A percentile compares a stretch with the other conserved stretches of the same genome.
phyloP scores from a whole-genome alignment of 331 rosid genomes.

The Pyracantha coccinea region DNA sequence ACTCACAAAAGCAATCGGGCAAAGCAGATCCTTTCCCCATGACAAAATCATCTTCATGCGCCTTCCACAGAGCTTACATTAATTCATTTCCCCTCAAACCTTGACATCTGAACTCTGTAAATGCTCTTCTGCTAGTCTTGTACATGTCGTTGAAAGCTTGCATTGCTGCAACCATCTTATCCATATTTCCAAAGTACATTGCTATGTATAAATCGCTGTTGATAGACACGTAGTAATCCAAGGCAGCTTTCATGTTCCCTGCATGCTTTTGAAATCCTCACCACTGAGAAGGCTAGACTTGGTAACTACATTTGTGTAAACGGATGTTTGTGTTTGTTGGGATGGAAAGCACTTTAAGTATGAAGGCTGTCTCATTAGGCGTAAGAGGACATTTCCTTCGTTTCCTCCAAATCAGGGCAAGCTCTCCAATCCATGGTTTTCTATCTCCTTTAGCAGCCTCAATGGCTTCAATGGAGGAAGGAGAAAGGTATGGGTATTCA shows the following conservation, averaged over 20 bases:
- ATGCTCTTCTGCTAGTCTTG: slow-evolving; percentile 70
- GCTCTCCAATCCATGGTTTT: slow-evolving; percentile 89
- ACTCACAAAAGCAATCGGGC: slow-evolving; percentile 79
- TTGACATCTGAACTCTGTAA: slow-evolving; percentile 54
- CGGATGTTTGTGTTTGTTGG: slow-evolving; percentile 49
- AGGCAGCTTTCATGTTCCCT: slow-evolving; percentile 96
- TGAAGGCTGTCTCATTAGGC: slow-evolving; percentile 77
- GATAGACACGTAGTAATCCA: slow-evolving; percentile 80
- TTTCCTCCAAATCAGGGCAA: slow-evolving; percentile 65
- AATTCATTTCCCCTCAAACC: slow-evolving; percentile 57
- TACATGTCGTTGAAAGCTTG: slow-evolving; percentile 61
- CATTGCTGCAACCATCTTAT: slow-evolving; percentile 97
- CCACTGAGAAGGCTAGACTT: slow-evolving; percentile 67
- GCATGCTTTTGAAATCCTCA: slow-evolving; percentile 84
- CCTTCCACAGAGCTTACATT: slow-evolving; percentile 52
- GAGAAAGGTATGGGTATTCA: slow-evolving; percentile 55
- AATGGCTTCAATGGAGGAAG: slow-evolving; percentile 46
- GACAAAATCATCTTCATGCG: slow-evolving; percentile 62
- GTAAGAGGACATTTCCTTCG: slow-evolving; percentile 89
- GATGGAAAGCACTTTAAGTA: slow-evolving; percentile 54
- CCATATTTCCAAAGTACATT: slow-evolving; percentile 94
- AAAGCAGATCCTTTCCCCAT: slow-evolving; percentile 77
- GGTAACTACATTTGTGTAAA: slow-evolving; percentile 56
- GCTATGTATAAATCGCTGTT: slow-evolving; percentile 81
- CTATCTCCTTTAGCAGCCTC: slow-evolving; percentile 59